These are phyloP conservation scores for Aspergillus eucalypticola DNA, from an alignment of 2,329 filamentous ascomycete species.

Conservation along the genomic window DNA sequence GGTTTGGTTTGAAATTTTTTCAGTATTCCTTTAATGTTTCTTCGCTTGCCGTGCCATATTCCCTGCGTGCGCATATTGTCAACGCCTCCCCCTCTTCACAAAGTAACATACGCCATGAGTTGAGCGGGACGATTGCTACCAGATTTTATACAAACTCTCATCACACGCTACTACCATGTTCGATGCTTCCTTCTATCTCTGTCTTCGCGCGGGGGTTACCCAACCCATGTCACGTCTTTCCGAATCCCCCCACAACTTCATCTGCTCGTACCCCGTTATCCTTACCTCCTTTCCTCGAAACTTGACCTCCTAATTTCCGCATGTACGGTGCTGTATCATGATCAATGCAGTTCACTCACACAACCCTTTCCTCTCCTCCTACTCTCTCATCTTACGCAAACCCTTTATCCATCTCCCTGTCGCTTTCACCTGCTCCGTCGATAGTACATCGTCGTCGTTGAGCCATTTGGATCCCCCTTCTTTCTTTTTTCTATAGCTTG, in stretches of 20 bases:
- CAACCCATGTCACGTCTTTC: neutral
- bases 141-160: neutral
- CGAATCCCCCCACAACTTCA: neutral
- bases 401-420: neutral
- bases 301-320: neutral
- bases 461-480: neutral
- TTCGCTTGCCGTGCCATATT: conserved; percentile 18
- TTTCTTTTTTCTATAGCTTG: neutral
- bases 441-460: neutral
- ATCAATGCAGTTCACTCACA: neutral
- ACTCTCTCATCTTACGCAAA: neutral
- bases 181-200: neutral
- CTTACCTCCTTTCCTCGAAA: neutral
- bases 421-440: neutral
- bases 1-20: conserved; percentile 19
- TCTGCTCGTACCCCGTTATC: neutral
- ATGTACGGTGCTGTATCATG: neutral
- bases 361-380: neutral
- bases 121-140: conserved; percentile 5
- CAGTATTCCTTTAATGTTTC: conserved; percentile 25
- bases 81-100: conserved; percentile 10
- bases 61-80: conserved; percentile 12
- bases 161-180: neutral
- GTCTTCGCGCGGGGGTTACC: neutral
- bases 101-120: conserved; percentile 16